These are phyloP conservation scores for Goffeauzyma gilvescens DNA, from an alignment of 768 basidiomycete genomes.

Conservation along the genomic window DNA sequence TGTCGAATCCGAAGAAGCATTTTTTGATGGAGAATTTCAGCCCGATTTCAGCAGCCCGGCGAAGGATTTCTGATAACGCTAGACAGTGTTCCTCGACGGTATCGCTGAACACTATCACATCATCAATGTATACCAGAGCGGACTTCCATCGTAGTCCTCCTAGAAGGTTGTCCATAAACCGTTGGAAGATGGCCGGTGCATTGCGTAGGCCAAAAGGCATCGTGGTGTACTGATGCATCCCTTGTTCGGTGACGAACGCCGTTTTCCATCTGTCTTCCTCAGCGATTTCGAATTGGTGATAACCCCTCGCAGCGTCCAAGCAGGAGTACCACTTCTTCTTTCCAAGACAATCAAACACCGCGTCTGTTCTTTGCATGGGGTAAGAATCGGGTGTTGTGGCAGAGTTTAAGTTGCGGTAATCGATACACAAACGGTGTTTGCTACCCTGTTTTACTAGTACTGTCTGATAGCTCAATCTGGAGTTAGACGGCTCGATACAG, in stretches of 20 bases:
- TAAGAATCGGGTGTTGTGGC: conserved; percentile 8
- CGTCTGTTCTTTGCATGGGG: conserved; percentile 7
- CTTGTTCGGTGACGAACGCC: conserved; percentile 2
- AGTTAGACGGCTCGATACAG: no score
- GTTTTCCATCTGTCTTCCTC: conserved; percentile 4
- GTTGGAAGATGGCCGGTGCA: conserved; percentile 5
- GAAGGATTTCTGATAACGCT: conserved; percentile 12
- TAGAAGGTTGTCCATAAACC: conserved; percentile 2
- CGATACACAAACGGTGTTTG: conserved; percentile 10
- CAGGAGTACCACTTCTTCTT: conserved; percentile 5
- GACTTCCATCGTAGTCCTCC: background rate
- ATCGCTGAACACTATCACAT: background rate
- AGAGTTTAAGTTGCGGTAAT: conserved; percentile 8
- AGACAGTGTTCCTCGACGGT: conserved; percentile 2
- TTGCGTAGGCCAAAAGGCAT: conserved; percentile 7
- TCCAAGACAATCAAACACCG: background rate
- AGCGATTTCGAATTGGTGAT: conserved; percentile 3
- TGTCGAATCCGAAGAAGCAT: conserved; percentile 1
- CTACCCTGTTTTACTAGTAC: no score
- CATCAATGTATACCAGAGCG: conserved; percentile 8
- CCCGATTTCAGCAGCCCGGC: background rate
- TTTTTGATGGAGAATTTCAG: background rate
- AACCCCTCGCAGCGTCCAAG: conserved; percentile 6
- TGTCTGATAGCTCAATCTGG: no score
- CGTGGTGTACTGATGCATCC: conserved; percentile 3